These are phyloP conservation scores for Angomonas deanei DNA, from an alignment of 208 protist genomes.

Conservation along the genomic window DNA sequence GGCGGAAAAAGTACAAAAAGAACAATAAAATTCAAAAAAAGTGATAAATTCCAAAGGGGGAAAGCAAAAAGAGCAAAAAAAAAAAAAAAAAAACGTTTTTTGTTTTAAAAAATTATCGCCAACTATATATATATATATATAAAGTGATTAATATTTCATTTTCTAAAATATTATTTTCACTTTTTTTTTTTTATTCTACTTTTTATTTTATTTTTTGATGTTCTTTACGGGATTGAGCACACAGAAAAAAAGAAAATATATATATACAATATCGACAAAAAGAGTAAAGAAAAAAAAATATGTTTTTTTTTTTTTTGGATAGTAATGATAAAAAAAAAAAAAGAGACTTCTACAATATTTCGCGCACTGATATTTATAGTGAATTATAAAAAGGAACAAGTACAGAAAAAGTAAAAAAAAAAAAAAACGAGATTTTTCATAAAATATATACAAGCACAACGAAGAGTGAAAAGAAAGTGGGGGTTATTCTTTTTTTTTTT, in stretches of 20 bases:
- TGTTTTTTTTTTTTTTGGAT: background rate
- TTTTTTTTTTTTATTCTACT: background rate
- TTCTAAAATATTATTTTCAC: too few relatives aligned
- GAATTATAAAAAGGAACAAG: background rate
- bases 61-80: too few relatives aligned
- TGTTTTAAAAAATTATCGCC: too few relatives aligned
- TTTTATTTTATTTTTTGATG: background rate
- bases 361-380: background rate
- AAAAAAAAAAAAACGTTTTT: too few relatives aligned
- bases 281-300: background rate
- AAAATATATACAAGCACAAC: background rate
- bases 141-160: background rate
- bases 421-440: slow-evolving; percentile 4
- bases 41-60: too few relatives aligned
- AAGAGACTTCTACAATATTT: background rate
- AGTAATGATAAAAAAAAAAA: background rate
- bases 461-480: background rate
- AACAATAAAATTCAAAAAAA: too few relatives aligned
- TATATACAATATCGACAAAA: background rate
- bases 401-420: slow-evolving; percentile 4
- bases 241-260: background rate
- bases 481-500: background rate
- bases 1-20: background rate
- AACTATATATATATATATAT: too few relatives aligned
- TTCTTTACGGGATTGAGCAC: background rate